phyloP scores from a whole-genome alignment of 2,329 filamentous ascomycete species.

The Fusarium penzigii region DNA sequence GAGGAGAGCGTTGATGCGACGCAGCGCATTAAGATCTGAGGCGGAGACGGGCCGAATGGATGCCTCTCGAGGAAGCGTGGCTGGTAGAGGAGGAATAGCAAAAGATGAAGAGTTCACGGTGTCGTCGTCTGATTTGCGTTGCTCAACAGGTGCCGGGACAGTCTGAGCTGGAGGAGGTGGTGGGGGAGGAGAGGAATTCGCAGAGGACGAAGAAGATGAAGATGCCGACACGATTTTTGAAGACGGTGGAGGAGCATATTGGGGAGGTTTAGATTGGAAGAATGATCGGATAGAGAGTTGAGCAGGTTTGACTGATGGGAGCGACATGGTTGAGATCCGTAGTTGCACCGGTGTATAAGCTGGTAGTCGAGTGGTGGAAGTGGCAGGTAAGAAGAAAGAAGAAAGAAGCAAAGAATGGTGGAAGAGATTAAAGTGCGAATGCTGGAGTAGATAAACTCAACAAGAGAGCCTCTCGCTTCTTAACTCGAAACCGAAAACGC shows the following conservation, averaged over 20 bases:
- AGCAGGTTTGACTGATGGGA: slow-evolving; percentile 39
- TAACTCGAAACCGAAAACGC: not conserved
- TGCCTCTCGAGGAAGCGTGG: slow-evolving; percentile 48
- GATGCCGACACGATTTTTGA: slow-evolving; percentile 10
- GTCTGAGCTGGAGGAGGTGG: slow-evolving; percentile 13
- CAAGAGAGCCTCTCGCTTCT: not conserved
- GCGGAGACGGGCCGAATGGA: slow-evolving; percentile 52
- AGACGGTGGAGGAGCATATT: slow-evolving; percentile 38
- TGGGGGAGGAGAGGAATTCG: slow-evolving; percentile 19
- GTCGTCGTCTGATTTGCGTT: slow-evolving; percentile 4
- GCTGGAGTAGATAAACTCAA: not conserved
- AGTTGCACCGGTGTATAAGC: too few species aligned
- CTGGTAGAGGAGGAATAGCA: slow-evolving; percentile 32
- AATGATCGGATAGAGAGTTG: slow-evolving; percentile 65
- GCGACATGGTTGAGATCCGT: slow-evolving; percentile 36
- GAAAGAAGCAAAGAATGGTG: not conserved
- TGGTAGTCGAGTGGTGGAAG: not conserved
- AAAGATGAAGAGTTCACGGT: slow-evolving; percentile 5
- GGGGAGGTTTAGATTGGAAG: slow-evolving; percentile 51
- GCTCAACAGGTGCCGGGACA: slow-evolving; percentile 22
- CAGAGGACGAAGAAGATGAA: slow-evolving; percentile 14
- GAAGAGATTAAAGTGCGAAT: not conserved
- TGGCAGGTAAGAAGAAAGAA: not conserved
- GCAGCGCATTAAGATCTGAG: slow-evolving; percentile 57
- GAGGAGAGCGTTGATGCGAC: slow-evolving; percentile 65